Conservation (phyloP, 148 eudicot species). For the Spergularia marina region DNA sequence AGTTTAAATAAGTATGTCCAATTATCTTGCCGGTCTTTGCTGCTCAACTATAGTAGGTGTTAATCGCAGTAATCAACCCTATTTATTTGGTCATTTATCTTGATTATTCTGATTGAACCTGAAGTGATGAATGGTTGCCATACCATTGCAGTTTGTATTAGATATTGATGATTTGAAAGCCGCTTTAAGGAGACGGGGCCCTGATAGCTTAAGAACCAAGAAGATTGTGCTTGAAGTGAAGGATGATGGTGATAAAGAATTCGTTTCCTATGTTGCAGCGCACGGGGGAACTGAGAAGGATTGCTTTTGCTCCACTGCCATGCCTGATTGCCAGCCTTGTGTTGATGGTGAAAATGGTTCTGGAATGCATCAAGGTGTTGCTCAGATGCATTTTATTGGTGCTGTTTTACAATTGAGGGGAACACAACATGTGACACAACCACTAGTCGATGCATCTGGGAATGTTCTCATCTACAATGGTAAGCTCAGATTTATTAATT, state of each 20-base stretch:
- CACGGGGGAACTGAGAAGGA: conserved; percentile 29
- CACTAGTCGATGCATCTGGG: conserved; percentile 61
- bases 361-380: conserved; percentile 23
- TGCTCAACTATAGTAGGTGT: too few species aligned
- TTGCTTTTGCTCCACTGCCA: not conserved
- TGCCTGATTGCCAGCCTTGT: conserved; percentile 13
- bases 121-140: conserved; percentile 10
- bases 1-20: too few species aligned
- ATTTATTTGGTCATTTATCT: not conserved
- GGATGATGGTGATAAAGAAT: conserved; percentile 18
- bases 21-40: too few species aligned
- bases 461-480: conserved; percentile 91
- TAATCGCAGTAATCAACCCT: too few species aligned
- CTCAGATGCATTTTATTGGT: conserved; percentile 59
- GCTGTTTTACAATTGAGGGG: conserved; percentile 92
- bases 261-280: conserved; percentile 25
- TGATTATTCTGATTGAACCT: not conserved
- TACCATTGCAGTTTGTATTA: conserved; percentile 28
- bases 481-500: conserved; percentile 16
- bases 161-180: conserved; percentile 57
- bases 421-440: conserved; percentile 54
- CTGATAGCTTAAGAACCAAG: conserved; percentile 72
- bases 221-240: conserved; percentile 39
- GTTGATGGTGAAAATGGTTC: conserved; percentile 26
- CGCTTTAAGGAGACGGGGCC: conserved; percentile 76